Base-by-base conservation (phyloP, 768 basidiomycete genomes). In the Dioszegia aurantiaca region DNA sequence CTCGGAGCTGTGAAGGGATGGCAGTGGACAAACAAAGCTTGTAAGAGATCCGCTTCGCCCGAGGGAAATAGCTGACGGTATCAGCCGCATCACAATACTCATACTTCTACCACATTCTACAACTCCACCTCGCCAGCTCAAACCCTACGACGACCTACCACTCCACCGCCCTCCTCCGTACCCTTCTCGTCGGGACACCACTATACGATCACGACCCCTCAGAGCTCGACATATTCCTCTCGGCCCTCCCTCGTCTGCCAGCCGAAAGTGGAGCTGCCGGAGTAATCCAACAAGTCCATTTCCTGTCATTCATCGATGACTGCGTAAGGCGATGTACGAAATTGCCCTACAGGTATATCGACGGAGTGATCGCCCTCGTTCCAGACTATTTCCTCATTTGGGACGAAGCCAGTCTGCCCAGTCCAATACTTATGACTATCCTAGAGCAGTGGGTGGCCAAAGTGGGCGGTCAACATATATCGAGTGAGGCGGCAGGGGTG, bases 311-410 rank as follows among this genome's bases (percentile, higher is more conserved):
- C 77, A 66, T 95, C 11, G 93, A 97, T 62, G 90, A 92, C 49
- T 94, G 90, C 68, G 80, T 88, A 2, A 86, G 87, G 57, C 81
- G 89, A 17, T 91, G 87, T 64, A 70, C 86, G 62, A 90, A 87
- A 75, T 87, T 86, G 1, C 89, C 90, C 0, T 88, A 91, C 72
- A 82, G 84, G 27, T 97, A 94, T 70, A 80, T 94, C 53, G 92
- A 95, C 66, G 85, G 85, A 23, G 76, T 86, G 61, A 73, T 81
- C 5, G 67, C 75, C 0, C 69, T 84, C 43, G 44, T 65, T 11
- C 59, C 63, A 5, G 64, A 62, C 19, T 62, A 63, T 21, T 59
- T 68, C 60, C 23, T 60, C 58, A n/a, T 61, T 57, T 16, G 49
- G 59, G 16, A 55, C 28, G 28, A 52, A 58, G 19, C 48, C 46